Base-by-base conservation (phyloP, 495 filamentous ascomycete genomes). In the Aspergillus leporis region DNA sequence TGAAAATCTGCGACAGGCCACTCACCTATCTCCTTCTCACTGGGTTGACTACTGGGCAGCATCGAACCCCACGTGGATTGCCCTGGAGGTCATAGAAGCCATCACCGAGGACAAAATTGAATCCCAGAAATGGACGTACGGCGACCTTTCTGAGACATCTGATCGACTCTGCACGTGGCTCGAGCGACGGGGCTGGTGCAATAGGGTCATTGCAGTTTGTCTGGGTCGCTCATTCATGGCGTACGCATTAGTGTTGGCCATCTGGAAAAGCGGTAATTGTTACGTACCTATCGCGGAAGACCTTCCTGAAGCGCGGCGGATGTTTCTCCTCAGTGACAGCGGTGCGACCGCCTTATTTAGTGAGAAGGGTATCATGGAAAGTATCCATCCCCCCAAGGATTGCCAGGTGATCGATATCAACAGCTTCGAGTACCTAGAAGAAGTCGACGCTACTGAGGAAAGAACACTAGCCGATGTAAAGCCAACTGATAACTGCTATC, bases 211-310 rank as follows among this genome's bases (percentile, higher is more conserved):
- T 36, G 34, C 9, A 8, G 34, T 36, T 12, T 36, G 34, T 14
- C 34, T 36, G 2, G 34, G 34, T 8, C 34, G 34, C 34, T 36
- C 59, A 14, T 57, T 61, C 30, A 30, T 38, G 25, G 61, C 60
- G 22, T 71, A 67, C 51, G 61, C 66, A 6, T 18, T 67, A 8
- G 55, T 71, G 0, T 55, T 71, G n/a, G 68, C 50, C 2, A 69
- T 71, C 21, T 46, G 64, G 54, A 61, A 57, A 19, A 58, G 64
- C 23, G 90, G 90, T 0, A 90, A 86, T 60, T 80, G 83, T 2
- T 94, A 90, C 68, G 77, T 93, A 14, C 88, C 90, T 0, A 67
- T 71, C 43, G 68, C 56, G 14, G 66, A 71, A 34, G 64, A 67
- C 49, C 52, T 71, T 49, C 68, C 68, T 0, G 51, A 58, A 16